Evolutionary conservation across 441 rosid species (phyloP).

Genomic region (Populus hybrid): DNA sequence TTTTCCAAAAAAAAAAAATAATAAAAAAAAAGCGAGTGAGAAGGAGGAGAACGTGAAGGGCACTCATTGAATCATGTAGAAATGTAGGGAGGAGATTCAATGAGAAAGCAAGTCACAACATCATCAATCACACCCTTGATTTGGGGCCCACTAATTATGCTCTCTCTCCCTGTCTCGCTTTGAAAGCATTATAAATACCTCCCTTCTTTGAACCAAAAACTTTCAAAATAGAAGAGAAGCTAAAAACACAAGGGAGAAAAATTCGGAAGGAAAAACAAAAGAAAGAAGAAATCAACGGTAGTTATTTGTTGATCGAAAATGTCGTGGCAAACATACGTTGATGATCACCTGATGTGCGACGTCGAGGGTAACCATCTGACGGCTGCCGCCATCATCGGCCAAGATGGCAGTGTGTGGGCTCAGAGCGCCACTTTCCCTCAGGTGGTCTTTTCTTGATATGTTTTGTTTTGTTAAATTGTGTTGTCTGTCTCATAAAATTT

Average conservation of each 20-base stretch:
- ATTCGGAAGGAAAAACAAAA: neutral
- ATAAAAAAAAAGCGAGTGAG: too few relatives aligned
- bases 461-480: conserved; percentile 8
- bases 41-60: conserved; percentile 31
- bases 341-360: conserved; percentile 85
- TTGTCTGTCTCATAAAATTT: neutral
- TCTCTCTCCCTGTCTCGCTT: neutral
- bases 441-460: neutral
- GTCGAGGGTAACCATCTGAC: conserved; percentile 61
- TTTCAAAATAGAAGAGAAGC: neutral
- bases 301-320: conserved; percentile 30
- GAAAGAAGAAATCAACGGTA: neutral
- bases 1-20: neutral
- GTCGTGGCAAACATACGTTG: conserved; percentile 94
- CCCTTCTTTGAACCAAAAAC: conserved; percentile 13
- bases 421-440: conserved; percentile 72
- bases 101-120: neutral
- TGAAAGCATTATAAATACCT: conserved; percentile 18
- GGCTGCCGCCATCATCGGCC: conserved; percentile 79
- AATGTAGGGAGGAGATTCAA: conserved; percentile 15
- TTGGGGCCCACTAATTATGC: conserved; percentile 13
- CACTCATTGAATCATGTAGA: conserved; percentile 23
- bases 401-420: conserved; percentile 87
- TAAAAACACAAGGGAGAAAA: neutral
- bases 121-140: neutral